Evolutionary conservation across 495 filamentous ascomycete genomes (phyloP).

Genomic region (Oidiodendron maius): DNA sequence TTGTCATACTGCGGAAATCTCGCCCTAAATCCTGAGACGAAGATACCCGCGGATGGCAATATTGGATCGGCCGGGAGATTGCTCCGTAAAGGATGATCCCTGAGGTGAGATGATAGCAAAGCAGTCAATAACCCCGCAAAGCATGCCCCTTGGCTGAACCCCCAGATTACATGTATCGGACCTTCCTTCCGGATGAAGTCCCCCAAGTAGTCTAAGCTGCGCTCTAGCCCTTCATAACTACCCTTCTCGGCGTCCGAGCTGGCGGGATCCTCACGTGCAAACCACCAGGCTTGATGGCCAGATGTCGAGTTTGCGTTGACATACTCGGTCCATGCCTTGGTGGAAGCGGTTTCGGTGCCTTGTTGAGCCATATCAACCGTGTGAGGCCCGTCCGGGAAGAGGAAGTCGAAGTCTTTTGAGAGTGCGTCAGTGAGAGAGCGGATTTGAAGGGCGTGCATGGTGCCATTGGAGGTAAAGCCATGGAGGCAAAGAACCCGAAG

Average conservation of each 20-base stretch:
- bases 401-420: conserved; percentile 7
- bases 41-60: conserved; percentile 1
- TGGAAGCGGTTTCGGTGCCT: background rate
- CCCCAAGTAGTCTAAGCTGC: conserved; percentile 6
- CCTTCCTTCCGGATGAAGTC: conserved; percentile 3
- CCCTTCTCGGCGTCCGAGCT: background rate
- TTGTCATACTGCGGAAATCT: conserved; percentile 8
- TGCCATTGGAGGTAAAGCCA: conserved; percentile 14
- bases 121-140: conserved; percentile 10
- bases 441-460: conserved; percentile 5
- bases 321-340: conserved; percentile 3
- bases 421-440: conserved; percentile 2
- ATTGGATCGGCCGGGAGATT: background rate
- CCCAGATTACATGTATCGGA: conserved; percentile 10
- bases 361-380: background rate
- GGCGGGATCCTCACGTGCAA: conserved; percentile 2
- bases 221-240: conserved; percentile 2
- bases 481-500: conserved; percentile 13
- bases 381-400: conserved; percentile 10
- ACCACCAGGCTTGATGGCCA: conserved; percentile 13
- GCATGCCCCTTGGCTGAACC: conserved; percentile 10
- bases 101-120: background rate
- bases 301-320: conserved; percentile 4
- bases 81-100: conserved; percentile 1
- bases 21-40: conserved; percentile 10